Percentiles rank a stretch among this genome's conserved stretches.
phyloP scores from a whole-genome alignment of 768 basidiomycete species.

The Podaxis sp. region DNA sequence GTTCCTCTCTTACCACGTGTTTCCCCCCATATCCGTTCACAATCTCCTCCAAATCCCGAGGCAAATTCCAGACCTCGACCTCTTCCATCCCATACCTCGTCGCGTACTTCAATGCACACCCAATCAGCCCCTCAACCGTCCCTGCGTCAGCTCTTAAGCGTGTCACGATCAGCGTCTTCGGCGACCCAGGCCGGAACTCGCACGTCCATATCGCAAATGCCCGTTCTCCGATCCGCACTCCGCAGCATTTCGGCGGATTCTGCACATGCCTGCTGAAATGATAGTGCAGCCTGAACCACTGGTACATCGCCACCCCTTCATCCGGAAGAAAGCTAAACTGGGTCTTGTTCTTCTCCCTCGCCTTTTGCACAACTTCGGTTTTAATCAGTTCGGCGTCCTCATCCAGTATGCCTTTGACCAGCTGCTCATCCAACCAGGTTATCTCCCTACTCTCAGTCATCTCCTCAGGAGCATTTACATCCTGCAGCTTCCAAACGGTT shows the following conservation, averaged over 20 bases:
- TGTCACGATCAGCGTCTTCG: conserved; percentile 25
- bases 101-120: conserved; percentile 28
- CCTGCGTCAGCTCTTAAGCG: conserved; percentile 24
- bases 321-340: conserved; percentile 27
- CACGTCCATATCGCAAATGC: conserved; percentile 30
- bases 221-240: conserved; percentile 14
- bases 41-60: conserved; percentile 20
- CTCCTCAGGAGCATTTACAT: neutral
- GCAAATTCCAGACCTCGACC: conserved; percentile 48
- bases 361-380: conserved; percentile 26
- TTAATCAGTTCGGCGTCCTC: conserved; percentile 38
- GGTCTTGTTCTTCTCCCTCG: neutral
- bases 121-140: conserved; percentile 33
- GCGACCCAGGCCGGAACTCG: conserved; percentile 17
- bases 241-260: conserved; percentile 18
- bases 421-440: conserved; percentile 31
- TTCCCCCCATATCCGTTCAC: conserved; percentile 27
- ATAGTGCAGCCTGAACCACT: conserved; percentile 22
- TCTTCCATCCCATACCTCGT: conserved; percentile 26
- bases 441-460: conserved; percentile 12
- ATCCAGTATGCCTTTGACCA: conserved; percentile 34
- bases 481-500: conserved; percentile 36
- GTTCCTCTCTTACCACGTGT: conserved; percentile 32
- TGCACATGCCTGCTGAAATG: conserved; percentile 21
- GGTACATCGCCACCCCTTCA: conserved; percentile 29